Percentiles rank a stretch among this genome's conserved stretches.
Conservation (phyloP, 345 rosid genomes). For the rapeseed (Brassica napus) region DNA sequence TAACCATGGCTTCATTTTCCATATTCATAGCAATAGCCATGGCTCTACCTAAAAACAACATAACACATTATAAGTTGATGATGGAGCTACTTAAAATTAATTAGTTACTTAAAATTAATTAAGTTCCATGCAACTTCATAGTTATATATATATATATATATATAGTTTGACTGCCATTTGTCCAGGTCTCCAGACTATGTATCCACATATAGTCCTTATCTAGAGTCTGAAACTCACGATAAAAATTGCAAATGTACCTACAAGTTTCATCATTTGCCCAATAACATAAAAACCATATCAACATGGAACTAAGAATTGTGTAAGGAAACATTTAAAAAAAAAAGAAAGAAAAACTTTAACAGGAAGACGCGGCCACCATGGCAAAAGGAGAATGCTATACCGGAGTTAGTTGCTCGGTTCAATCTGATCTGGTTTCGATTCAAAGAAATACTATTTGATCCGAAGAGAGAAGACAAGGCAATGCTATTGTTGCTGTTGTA, state of each 20-base stretch:
- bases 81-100: neutral
- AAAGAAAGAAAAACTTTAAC: neutral
- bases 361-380: too few species aligned
- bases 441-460: slow-evolving; percentile 41
- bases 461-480: slow-evolving; percentile 55
- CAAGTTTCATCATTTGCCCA: neutral
- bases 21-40: slow-evolving; percentile 72
- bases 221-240: neutral
- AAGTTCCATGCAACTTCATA: neutral
- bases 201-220: neutral
- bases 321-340: neutral
- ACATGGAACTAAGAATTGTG: neutral
- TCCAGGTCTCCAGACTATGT: neutral
- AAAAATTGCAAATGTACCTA: slow-evolving; percentile 16
- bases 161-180: slow-evolving; percentile 4
- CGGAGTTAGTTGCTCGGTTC: slow-evolving; percentile 46
- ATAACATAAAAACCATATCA: slow-evolving; percentile 5
- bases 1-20: slow-evolving; percentile 49
- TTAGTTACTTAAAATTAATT: neutral
- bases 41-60: slow-evolving; percentile 51
- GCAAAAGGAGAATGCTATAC: slow-evolving; percentile 29
- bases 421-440: slow-evolving; percentile 50
- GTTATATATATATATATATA: neutral
- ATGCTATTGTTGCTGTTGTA: slow-evolving; percentile 33
- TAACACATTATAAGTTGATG: neutral